A percentile compares a stretch with the other conserved stretches of the same genome.
Evolutionary conservation across 352 stramenopile species (phyloP).

Genomic region (Phytophthora capsici): DNA sequence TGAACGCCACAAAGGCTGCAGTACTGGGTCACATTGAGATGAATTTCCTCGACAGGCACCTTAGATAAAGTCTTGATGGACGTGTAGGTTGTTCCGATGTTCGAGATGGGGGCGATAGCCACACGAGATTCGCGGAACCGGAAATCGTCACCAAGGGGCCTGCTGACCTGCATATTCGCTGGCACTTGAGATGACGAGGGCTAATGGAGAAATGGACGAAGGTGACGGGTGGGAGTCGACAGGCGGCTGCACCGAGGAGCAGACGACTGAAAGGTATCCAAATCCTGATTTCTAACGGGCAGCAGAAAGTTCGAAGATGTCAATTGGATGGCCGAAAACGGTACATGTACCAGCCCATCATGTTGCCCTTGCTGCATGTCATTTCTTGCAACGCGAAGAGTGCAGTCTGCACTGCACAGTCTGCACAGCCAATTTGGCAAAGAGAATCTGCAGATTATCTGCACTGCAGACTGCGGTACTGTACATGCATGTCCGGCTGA

Average conservation of each 20-base stretch:
- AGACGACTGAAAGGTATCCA: conserved; percentile 1
- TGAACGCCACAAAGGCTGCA: conserved; percentile 13
- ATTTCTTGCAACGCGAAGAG: background rate
- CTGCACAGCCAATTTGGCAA: too few relatives aligned
- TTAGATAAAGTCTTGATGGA: background rate
- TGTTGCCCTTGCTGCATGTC: too few relatives aligned
- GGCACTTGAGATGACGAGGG: background rate
- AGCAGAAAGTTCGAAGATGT: background rate
- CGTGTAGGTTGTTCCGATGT: background rate
- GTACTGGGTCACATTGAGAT: conserved; percentile 19
- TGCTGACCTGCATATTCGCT: conserved; percentile 18
- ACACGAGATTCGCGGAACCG: conserved; percentile 9
- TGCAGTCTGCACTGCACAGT: too few relatives aligned
- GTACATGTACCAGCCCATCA: background rate
- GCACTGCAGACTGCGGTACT: too few relatives aligned
- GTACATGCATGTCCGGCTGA: too few relatives aligned
- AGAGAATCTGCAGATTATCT: too few relatives aligned
- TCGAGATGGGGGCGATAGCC: conserved; percentile 16
- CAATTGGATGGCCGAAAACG: background rate
- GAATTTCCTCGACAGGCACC: conserved; percentile 15
- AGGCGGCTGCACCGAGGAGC: background rate
- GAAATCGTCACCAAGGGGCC: conserved; percentile 14
- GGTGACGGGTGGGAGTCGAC: too few relatives aligned
- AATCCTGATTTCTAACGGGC: background rate
- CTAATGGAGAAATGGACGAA: conserved; percentile 14